Base-by-base conservation (phyloP, 192 early-diverging fungal genomes). In the Chytriomyces sp. region DNA sequence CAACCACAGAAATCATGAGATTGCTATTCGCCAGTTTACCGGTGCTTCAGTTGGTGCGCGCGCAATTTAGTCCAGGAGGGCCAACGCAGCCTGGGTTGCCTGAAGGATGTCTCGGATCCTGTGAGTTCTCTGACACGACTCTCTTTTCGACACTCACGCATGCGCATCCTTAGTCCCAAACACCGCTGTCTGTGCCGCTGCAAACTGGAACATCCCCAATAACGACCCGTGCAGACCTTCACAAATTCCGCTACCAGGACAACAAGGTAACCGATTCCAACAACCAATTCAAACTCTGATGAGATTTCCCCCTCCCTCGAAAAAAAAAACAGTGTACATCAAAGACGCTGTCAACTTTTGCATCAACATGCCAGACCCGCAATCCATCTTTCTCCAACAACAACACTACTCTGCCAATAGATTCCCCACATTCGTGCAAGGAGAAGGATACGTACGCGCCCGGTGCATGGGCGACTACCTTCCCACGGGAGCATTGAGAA, bases 401-500 rank as follows among this genome's bases (percentile, higher is more conserved):
- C 77, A 64, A 45, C 61, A 8, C 6, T 26, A 57, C 53, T 20
- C 53, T 5, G 13, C 53, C 53, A 50, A 50, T 1, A 24, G 1
- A 35, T 7, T 48, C 13, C 80, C 80, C 13, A 80, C 75, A 18
- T 67, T 81, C 35, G 80, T 81, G n/a, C 26, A 65, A 61, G 80
- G 68, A 5, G 80, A 81, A 79, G 81, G 81, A 3, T 80, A 61
- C 61, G 81, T 82, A 60, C 78, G 53, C 9, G 79, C 81, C 2
- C 64, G 24, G 60, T 82, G 81, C 68, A 50, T 80, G 11, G 81
- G 81, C 18, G 35, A 43, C 47, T 82, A 82, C 72, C 6, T 76
- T 1, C 61, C 81, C 6, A 65, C 72, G 6, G 81, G 81, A 18
- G 77, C 78, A 5, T 9, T 57, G 6, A 5, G 44, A 24, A 75